These are phyloP conservation scores for Ceratocystis destructans DNA, from an alignment of 2,329 filamentous ascomycete species.

Conservation along the genomic window DNA sequence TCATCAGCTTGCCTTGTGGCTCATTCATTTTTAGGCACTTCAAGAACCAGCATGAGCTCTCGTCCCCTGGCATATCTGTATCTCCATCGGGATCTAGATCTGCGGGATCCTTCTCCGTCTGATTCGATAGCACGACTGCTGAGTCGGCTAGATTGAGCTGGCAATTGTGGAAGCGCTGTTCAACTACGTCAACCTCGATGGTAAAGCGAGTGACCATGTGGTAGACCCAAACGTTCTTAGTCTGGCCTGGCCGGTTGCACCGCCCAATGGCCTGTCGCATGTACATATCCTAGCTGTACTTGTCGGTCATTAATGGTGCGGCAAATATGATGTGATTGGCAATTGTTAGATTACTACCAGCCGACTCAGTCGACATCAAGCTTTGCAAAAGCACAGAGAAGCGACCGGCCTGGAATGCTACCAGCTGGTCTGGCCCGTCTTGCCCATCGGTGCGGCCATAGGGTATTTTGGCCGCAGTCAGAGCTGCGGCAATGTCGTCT, in stretches of 20 bases:
- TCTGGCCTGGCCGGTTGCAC: constrained; percentile 30
- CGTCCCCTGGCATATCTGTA: not conserved
- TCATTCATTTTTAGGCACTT: not conserved
- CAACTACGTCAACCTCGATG: constrained; percentile 30
- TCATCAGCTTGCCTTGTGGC: not conserved
- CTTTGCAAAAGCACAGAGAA: constrained; percentile 27
- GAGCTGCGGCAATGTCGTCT: constrained; percentile 17
- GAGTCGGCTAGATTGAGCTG: not conserved
- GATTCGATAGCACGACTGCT: not conserved
- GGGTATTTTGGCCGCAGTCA: not conserved
- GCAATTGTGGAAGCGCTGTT: constrained; percentile 22
- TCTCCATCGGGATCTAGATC: not conserved
- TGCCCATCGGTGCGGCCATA: constrained; percentile 13
- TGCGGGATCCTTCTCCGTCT: not conserved
- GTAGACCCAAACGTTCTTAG: constrained; percentile 28
- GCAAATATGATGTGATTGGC: constrained; percentile 33
- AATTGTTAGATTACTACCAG: constrained; percentile 31
- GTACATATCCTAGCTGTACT: constrained; percentile 26
- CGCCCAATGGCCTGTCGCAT: constrained; percentile 31
- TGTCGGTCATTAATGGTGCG: constrained; percentile 25
- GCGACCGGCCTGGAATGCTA: constrained; percentile 15
- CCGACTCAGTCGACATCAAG: constrained; percentile 29
- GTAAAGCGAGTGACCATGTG: constrained; percentile 30
- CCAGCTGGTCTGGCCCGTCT: constrained; percentile 2
- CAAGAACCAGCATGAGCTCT: not conserved